Conservation (phyloP, 164 flowering plant genomes). For the Dillenia suffruticosa region DNA sequence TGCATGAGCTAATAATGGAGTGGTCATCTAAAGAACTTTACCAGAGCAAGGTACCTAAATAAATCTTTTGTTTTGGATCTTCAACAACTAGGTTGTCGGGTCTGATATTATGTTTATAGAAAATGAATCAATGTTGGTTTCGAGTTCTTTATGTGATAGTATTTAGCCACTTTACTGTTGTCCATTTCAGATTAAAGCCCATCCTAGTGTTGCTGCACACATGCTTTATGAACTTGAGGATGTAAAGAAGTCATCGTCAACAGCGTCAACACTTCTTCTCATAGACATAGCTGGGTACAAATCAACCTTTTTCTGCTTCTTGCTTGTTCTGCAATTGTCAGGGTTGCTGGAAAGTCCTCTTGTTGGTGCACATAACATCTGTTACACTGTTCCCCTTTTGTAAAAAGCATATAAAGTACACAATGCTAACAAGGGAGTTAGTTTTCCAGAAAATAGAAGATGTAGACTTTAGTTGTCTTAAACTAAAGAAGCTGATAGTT, state of each 20-base stretch:
- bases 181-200: constrained; percentile 66
- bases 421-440: too few species aligned
- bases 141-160: constrained; percentile 1
- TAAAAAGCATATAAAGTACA: too few species aligned
- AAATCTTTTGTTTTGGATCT: not conserved
- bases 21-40: constrained; percentile 98
- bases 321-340: too few species aligned
- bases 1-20: constrained; percentile 94
- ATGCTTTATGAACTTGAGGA: constrained; percentile 79
- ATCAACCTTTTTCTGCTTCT: too few species aligned
- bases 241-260: constrained; percentile 72
- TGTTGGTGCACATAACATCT: too few species aligned
- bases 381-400: too few species aligned
- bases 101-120: not conserved
- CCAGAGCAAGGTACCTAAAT: constrained; percentile 66
- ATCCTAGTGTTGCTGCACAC: constrained; percentile 93
- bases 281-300: constrained; percentile 92
- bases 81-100: not conserved
- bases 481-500: too few species aligned
- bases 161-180: not conserved
- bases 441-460: too few species aligned
- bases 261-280: constrained; percentile 87
- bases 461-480: too few species aligned
- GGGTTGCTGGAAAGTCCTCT: too few species aligned
- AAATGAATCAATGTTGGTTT: constrained; percentile 2